Conservation (phyloP, 2,329 filamentous ascomycete species). For the Botryosphaeria agaves region DNA sequence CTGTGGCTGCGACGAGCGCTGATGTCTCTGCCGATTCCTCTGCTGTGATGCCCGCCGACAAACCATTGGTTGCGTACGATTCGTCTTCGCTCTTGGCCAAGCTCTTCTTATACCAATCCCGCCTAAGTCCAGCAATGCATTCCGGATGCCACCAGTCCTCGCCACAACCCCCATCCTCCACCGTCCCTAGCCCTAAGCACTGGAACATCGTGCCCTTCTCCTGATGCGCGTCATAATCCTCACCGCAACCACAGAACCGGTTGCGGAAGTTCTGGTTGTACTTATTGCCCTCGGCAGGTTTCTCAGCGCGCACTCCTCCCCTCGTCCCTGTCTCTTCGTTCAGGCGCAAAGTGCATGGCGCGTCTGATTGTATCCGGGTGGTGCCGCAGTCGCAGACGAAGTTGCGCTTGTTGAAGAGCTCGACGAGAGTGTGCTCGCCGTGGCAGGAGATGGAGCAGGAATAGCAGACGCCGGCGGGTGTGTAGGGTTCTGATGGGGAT, state of each 20-base stretch:
- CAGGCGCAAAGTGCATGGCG: slow-evolving; percentile 59
- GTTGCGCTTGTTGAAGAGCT: slow-evolving; percentile 89
- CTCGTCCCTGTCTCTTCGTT: slow-evolving; percentile 58
- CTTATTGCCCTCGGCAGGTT: slow-evolving; percentile 54
- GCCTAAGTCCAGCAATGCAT: slow-evolving; percentile 66
- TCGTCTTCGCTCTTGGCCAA: slow-evolving; percentile 6
- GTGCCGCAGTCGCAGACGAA: slow-evolving; percentile 96
- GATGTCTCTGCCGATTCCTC: slow-evolving; percentile 4
- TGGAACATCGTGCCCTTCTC: slow-evolving; percentile 98
- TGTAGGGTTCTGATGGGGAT: slow-evolving; percentile 43
- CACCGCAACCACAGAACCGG: slow-evolving; percentile 74
- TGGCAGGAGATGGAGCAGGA: slow-evolving; percentile 94
- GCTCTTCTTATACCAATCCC: slow-evolving; percentile 48
- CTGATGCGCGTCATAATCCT: slow-evolving; percentile 72
- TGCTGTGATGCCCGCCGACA: slow-evolving; percentile 5
- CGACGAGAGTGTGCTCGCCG: slow-evolving; percentile 84
- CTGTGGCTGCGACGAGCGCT: slow-evolving; percentile 10
- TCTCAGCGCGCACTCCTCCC: slow-evolving; percentile 60
- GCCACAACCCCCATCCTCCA: slow-evolving; percentile 73
- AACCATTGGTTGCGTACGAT: slow-evolving; percentile 5
- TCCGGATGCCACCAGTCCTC: slow-evolving; percentile 98
- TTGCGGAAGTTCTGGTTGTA: slow-evolving; percentile 97
- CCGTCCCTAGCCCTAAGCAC: slow-evolving; percentile 68
- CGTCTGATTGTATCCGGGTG: slow-evolving; percentile 51
- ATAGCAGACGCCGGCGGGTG: slow-evolving; percentile 78